These are phyloP conservation scores for Corymbia citriodora DNA, from an alignment of 441 rosid genomes.

Conservation along the genomic window DNA sequence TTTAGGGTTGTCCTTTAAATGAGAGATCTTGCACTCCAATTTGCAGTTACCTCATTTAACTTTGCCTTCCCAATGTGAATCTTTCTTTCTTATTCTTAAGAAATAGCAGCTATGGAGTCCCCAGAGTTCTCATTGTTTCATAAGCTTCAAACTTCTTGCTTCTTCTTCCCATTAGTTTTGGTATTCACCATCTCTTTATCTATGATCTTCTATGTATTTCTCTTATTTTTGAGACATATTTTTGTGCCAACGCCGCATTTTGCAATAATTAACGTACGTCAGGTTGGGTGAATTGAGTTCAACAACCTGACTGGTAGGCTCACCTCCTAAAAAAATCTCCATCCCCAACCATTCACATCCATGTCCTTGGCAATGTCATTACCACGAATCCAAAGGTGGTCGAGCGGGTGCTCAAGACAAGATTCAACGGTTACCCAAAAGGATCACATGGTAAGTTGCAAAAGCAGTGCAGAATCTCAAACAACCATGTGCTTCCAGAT, in stretches of 20 bases:
- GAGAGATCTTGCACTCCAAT: neutral
- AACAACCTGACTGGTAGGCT: neutral
- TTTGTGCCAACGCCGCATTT: neutral
- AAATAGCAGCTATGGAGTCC: neutral
- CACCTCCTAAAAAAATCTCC: neutral
- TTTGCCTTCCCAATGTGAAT: neutral
- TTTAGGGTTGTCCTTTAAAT: neutral
- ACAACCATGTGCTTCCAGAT: slow-evolving; percentile 51
- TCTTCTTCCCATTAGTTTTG: neutral
- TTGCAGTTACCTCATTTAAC: neutral
- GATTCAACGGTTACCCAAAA: neutral
- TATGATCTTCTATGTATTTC: neutral
- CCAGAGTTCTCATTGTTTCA: neutral
- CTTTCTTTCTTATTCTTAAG: neutral
- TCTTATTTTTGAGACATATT: neutral
- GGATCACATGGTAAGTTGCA: neutral
- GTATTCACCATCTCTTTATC: neutral
- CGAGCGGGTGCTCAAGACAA: neutral
- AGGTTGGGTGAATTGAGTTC: neutral
- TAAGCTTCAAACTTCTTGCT: neutral
- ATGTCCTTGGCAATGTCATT: neutral
- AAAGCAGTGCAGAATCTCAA: slow-evolving; percentile 28
- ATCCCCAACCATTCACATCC: neutral
- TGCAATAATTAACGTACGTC: neutral
- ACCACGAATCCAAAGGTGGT: neutral